A percentile compares a stretch with the other conserved stretches of the same genome.
These are phyloP conservation scores for Fragosphaeria purpurea DNA, from an alignment of 2,329 filamentous ascomycete genomes.

Conservation along the genomic window DNA sequence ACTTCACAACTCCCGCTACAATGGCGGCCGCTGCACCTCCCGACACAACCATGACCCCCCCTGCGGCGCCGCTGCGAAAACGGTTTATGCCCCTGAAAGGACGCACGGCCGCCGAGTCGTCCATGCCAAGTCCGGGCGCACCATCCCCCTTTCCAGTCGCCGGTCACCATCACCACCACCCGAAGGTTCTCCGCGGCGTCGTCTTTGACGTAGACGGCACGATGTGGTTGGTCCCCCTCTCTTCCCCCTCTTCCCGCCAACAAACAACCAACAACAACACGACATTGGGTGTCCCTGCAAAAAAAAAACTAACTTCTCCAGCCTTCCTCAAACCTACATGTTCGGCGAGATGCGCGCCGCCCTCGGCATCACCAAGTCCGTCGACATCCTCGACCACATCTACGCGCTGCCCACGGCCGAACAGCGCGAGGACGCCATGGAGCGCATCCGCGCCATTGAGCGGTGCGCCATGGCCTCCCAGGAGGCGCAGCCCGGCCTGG, in stretches of 20 bases:
- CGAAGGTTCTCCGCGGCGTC: slow-evolving; percentile 41
- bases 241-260: background rate
- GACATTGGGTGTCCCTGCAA: too few relatives aligned
- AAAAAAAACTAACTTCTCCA: slow-evolving; percentile 23
- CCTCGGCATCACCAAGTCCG: slow-evolving; percentile 59
- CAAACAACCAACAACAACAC: too few relatives aligned
- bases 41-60: background rate
- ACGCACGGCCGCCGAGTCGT: slow-evolving; percentile 12
- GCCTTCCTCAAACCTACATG: slow-evolving; percentile 91
- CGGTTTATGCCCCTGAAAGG: slow-evolving; percentile 48
- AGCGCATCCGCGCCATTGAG: slow-evolving; percentile 70
- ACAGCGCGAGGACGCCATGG: slow-evolving; percentile 53
- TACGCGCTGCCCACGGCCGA: slow-evolving; percentile 55
- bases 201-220: slow-evolving; percentile 96
- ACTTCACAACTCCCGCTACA: too few relatives aligned
- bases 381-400: slow-evolving; percentile 86
- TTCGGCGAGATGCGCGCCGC: slow-evolving; percentile 74
- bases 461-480: slow-evolving; percentile 70
- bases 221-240: slow-evolving; percentile 51
- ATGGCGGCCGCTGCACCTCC: background rate
- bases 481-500: slow-evolving; percentile 70
- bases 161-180: background rate
- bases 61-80: slow-evolving; percentile 19
- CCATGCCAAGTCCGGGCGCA: slow-evolving; percentile 7
- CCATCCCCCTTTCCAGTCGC: background rate